These are phyloP conservation scores for Moniliella sp. DNA, from an alignment of 1,284 basidiomycete species.

Conservation along the genomic window DNA sequence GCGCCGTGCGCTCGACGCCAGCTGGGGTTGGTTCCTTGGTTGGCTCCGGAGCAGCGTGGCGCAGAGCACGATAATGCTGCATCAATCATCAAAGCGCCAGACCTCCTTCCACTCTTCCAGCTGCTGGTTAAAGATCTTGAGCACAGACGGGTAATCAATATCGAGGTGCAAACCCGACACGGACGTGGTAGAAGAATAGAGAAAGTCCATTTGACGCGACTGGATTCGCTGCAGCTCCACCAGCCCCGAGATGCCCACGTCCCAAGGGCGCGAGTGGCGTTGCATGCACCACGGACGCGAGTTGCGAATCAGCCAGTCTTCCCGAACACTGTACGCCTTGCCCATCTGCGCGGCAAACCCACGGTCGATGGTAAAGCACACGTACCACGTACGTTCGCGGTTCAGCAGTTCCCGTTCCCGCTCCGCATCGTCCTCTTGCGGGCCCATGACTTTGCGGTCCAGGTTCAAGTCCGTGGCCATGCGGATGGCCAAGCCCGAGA, in stretches of 20 bases:
- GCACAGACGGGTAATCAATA: constrained; percentile 61
- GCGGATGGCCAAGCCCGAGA: constrained; percentile 40
- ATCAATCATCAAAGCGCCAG: too few species aligned
- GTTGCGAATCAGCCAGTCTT: constrained; percentile 64
- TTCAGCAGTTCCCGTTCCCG: constrained; percentile 73
- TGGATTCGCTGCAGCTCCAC: constrained; percentile 18
- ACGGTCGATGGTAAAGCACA: constrained; percentile 72
- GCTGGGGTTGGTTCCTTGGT: too few species aligned
- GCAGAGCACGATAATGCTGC: too few species aligned
- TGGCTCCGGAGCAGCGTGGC: too few species aligned
- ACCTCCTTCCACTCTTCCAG: constrained; percentile 48
- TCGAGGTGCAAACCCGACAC: constrained; percentile 65
- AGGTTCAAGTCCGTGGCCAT: constrained; percentile 91
- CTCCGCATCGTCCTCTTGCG: constrained; percentile 34
- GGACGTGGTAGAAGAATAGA: constrained; percentile 62
- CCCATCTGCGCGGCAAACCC: constrained; percentile 69
- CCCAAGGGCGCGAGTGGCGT: constrained; percentile 20
- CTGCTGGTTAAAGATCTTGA: constrained; percentile 64
- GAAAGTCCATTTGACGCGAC: constrained; percentile 64
- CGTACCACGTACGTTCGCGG: constrained; percentile 74
- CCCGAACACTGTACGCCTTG: constrained; percentile 61
- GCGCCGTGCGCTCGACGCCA: too few species aligned
- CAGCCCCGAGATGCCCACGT: constrained; percentile 21
- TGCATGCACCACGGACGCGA: constrained; percentile 45
- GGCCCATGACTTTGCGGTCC: constrained; percentile 55